Evolutionary conservation across 2,329 filamentous ascomycete genomes (phyloP), one percentile per base, ranked within the genome.

Genomic region (Aquanectria penicillioides): DNA sequence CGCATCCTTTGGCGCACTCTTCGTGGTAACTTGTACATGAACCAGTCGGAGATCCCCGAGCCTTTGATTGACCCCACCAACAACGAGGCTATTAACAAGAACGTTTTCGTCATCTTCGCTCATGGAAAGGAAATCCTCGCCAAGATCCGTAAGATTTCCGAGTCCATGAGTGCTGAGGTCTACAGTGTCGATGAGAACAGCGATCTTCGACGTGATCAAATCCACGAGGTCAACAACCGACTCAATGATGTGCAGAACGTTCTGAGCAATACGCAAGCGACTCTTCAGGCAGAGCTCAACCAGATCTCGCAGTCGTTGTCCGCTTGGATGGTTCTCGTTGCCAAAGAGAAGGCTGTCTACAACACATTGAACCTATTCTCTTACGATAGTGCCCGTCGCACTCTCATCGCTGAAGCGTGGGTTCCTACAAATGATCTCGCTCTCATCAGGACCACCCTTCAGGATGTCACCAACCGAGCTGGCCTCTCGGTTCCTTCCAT

Each of bases 21-120:
- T 36, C 93, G 95, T 76, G 95, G 95, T 71, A 99, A 99, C 78
- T 82, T 99, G 64, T 99, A 98, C 84, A 99, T 99, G 95, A 99
- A 99, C 80, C 96, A 99, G 82, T 94, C 94, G 34, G 95, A 99
- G 83, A 99, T 99, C 62, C 89, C 93, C 7, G 94, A 99, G 75
- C 88, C 92, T 31, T 90, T 99, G 68, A 84, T 97, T 74, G 92
- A 99, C 76, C 94, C 95, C 13, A 86, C 90, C 73, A 97, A 88
- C 80, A 97, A 98, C 75, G 94, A 98, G 79, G 84, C 92, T 64
- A 85, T 96, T 69, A 88, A 91, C 82, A 99, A 99, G 88, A 99
- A 97, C 70, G 95, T 99, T 54, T 99, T 99, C 73, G 94, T 99
- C 73, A 99, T 99, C 77, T 99, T 99, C 71, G 95, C 95, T 11